Evolutionary conservation across 1,284 basidiomycete species (phyloP).

Genomic region (Pisolithus thermaeus): DNA sequence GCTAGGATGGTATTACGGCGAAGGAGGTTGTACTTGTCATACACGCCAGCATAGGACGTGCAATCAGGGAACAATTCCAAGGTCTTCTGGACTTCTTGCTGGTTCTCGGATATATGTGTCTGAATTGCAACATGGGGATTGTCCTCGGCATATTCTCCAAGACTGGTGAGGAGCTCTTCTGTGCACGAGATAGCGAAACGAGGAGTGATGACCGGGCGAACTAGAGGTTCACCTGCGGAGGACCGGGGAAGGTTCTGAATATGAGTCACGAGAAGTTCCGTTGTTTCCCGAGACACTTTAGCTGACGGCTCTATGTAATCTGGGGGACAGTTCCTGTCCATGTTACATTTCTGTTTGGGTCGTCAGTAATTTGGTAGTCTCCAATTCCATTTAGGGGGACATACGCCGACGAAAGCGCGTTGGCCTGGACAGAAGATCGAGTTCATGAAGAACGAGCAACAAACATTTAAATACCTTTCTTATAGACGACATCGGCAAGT

Average conservation of each 20-base stretch:
- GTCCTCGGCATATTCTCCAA: conserved; percentile 49
- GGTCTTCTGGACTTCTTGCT: conserved; percentile 66
- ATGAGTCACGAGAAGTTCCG: conserved; percentile 62
- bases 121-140: conserved; percentile 73
- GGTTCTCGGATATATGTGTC: conserved; percentile 91
- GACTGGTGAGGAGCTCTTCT: conserved; percentile 55
- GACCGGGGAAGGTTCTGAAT: conserved; percentile 51
- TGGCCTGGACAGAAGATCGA: conserved; percentile 51
- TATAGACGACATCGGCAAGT: conserved; percentile 72
- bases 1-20: conserved; percentile 81
- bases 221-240: conserved; percentile 40
- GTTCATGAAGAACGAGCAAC: background rate
- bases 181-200: conserved; percentile 95
- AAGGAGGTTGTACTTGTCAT: conserved; percentile 77
- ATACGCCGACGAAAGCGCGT: conserved; percentile 79
- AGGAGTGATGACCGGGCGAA: conserved; percentile 89
- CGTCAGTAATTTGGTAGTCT: conserved; percentile 9
- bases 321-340: conserved; percentile 71
- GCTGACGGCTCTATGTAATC: conserved; percentile 70
- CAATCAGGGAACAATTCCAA: conserved; percentile 57
- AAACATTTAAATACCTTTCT: conserved; percentile 40
- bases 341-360: conserved; percentile 81
- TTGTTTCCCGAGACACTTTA: conserved; percentile 53
- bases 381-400: conserved; percentile 19
- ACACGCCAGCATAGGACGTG: conserved; percentile 71